Evolutionary conservation across 768 basidiomycete species (phyloP).

Genomic region (Solioccasus polychromus): DNA sequence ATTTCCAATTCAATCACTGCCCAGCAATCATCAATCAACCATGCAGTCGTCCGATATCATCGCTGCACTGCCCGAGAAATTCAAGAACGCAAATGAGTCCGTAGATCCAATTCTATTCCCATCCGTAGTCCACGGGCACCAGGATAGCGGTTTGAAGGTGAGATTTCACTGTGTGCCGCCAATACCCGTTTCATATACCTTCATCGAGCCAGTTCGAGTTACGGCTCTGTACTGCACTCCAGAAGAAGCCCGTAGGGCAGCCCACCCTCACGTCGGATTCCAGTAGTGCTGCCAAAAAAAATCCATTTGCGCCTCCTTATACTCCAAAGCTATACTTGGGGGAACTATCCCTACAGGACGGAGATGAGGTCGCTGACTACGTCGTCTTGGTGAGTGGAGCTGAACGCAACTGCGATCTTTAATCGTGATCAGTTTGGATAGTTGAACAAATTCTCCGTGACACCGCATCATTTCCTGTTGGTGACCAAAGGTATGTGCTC

Average conservation of each 20-base stretch:
- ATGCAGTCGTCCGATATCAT: conserved; percentile 49
- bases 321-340: conserved; percentile 72
- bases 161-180: conserved; percentile 5
- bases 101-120: conserved; percentile 78
- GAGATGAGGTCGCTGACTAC: conserved; percentile 53
- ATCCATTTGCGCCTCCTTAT: conserved; percentile 90
- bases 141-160: conserved; percentile 67
- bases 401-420: neutral
- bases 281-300: conserved; percentile 31
- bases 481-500: conserved; percentile 70
- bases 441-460: conserved; percentile 86
- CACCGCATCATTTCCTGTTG: conserved; percentile 83
- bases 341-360: conserved; percentile 55
- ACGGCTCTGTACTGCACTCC: conserved; percentile 79
- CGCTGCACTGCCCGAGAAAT: conserved; percentile 48
- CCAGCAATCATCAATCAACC: neutral
- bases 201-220: conserved; percentile 69
- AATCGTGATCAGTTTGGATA: conserved; percentile 28
- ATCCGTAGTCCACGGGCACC: conserved; percentile 61
- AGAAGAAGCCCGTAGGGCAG: conserved; percentile 62
- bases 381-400: conserved; percentile 60
- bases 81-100: conserved; percentile 53
- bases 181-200: neutral
- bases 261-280: conserved; percentile 25
- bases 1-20: too few relatives aligned